Percentiles rank a stretch among this genome's conserved stretches.
Evolutionary conservation across 305 asterid species (phyloP).

Genomic region (Striga hermonthica): DNA sequence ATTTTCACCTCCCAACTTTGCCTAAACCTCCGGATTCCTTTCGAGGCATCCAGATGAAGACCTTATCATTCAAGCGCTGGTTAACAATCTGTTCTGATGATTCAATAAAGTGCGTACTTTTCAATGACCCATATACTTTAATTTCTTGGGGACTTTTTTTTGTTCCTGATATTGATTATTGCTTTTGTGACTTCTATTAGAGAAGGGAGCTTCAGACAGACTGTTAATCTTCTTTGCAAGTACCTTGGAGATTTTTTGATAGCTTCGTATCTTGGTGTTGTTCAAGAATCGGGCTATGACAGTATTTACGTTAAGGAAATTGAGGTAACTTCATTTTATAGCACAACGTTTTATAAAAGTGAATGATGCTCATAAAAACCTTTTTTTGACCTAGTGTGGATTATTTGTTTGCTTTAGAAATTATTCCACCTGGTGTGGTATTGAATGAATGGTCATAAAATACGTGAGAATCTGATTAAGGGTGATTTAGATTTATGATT

Average conservation of each 20-base stretch:
- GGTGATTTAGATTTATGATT: no score
- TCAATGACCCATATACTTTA: neutral
- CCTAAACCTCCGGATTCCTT: conserved; percentile 77
- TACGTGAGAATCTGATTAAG: no score
- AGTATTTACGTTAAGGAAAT: conserved; percentile 66
- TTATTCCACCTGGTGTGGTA: no score
- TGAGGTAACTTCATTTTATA: conserved; percentile 56
- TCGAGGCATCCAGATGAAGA: conserved; percentile 84
- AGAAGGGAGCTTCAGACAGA: conserved; percentile 65
- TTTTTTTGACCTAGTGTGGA: no score
- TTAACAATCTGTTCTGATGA: conserved; percentile 83
- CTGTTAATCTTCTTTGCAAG: conserved; percentile 83
- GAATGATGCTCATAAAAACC: no score
- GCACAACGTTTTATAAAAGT: neutral
- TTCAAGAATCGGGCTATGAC: conserved; percentile 84
- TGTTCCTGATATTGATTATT: conserved; percentile 23
- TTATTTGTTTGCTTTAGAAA: no score
- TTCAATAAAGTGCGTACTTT: conserved; percentile 52
- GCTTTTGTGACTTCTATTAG: conserved; percentile 38
- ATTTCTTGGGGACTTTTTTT: conserved; percentile 14
- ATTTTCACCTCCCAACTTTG: conserved; percentile 61
- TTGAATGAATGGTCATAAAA: no score
- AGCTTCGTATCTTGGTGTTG: conserved; percentile 72
- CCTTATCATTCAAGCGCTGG: conserved; percentile 81
- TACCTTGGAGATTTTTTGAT: conserved; percentile 93